These are phyloP conservation scores for Tetragonia tetragonoides DNA, from an alignment of 148 eudicot genomes.

Conservation along the genomic window DNA sequence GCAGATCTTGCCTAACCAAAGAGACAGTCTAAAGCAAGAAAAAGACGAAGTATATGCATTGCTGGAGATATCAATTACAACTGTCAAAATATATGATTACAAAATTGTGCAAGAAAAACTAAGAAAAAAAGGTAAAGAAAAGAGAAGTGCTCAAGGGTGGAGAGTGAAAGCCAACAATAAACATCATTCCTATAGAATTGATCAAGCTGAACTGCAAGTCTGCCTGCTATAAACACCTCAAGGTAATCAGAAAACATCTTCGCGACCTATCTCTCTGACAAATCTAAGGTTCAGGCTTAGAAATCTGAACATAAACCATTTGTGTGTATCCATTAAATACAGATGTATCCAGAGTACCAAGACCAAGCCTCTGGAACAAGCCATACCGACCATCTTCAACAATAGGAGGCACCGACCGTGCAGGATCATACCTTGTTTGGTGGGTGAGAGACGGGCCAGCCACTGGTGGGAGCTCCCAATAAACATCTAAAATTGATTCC, in stretches of 20 bases:
- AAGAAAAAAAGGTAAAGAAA: background rate
- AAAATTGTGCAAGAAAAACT: slow-evolving; percentile 13
- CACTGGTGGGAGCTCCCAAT: slow-evolving; percentile 96
- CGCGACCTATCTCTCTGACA: background rate
- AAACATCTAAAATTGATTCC: slow-evolving; percentile 80
- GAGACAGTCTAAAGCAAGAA: slow-evolving; percentile 9
- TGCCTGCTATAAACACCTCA: slow-evolving; percentile 7
- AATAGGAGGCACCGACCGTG: slow-evolving; percentile 67
- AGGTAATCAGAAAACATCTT: background rate
- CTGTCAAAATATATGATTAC: slow-evolving; percentile 25
- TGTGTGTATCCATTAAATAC: slow-evolving; percentile 96
- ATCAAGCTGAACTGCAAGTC: slow-evolving; percentile 14
- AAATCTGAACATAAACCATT: slow-evolving; percentile 89
- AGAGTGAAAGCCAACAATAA: background rate
- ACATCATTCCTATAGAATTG: slow-evolving; percentile 12
- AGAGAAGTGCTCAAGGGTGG: background rate
- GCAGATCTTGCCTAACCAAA: slow-evolving; percentile 17
- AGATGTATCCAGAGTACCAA: slow-evolving; percentile 56
- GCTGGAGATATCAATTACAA: slow-evolving; percentile 21
- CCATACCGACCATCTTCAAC: slow-evolving; percentile 92
- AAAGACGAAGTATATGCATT: slow-evolving; percentile 1
- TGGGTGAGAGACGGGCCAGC: slow-evolving; percentile 97
- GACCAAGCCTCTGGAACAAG: slow-evolving; percentile 72
- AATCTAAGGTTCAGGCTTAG: slow-evolving; percentile 41
- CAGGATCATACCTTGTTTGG: slow-evolving; percentile 94